phyloP scores from a whole-genome alignment of 345 rosid species.

The Tarenaya hassleriana region DNA sequence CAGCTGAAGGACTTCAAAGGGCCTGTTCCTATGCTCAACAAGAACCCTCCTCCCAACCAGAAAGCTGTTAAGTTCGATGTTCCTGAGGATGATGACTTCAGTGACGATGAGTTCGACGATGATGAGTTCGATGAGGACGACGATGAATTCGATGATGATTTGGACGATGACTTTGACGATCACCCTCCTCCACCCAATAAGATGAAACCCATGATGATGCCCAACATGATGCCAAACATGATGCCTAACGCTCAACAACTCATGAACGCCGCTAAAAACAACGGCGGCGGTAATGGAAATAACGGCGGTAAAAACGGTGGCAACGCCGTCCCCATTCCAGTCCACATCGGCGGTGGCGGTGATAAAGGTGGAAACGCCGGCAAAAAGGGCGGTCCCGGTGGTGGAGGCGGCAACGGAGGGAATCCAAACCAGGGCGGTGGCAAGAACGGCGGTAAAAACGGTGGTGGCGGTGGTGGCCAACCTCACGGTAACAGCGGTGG shows the following conservation, averaged over 20 bases:
- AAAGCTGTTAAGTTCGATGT: constrained; percentile 42
- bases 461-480: constrained; percentile 43
- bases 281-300: constrained; percentile 35
- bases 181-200: constrained; percentile 37
- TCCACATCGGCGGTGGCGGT: constrained; percentile 35
- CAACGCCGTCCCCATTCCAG: constrained; percentile 39
- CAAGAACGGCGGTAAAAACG: constrained; percentile 41
- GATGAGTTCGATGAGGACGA: constrained; percentile 46
- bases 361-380: constrained; percentile 42
- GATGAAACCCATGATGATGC: constrained; percentile 56
- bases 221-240: constrained; percentile 28
- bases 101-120: constrained; percentile 45
- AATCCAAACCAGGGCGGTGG: constrained; percentile 40
- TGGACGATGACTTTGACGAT: constrained; percentile 48
- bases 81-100: constrained; percentile 49
- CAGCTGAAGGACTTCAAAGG: constrained; percentile 54
- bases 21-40: constrained; percentile 32
- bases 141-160: constrained; percentile 33
- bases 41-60: constrained; percentile 34
- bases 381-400: constrained; percentile 40
- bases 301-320: constrained; percentile 41
- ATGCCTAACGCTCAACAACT: constrained; percentile 53
- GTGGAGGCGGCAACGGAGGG: constrained; percentile 29
- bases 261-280: constrained; percentile 40
- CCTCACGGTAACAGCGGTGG: constrained; percentile 31